Base-by-base conservation (phyloP, 352 stramenopile genomes). In the Phytophthora nicotianae region DNA sequence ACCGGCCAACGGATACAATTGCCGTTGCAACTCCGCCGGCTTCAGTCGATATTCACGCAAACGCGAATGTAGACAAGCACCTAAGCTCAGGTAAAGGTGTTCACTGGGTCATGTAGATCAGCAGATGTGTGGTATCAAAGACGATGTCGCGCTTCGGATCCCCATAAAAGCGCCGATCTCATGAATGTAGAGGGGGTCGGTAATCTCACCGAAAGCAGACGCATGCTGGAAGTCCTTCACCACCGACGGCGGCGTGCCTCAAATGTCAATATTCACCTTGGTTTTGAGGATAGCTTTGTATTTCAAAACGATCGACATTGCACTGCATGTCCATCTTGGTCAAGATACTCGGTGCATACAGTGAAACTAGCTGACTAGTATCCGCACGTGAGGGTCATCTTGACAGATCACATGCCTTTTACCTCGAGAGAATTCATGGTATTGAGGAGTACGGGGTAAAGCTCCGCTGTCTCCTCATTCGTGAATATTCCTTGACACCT, bases 331-430 rank as follows among this genome's bases (percentile, higher is more conserved):
- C 46, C 3, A 51, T 58, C 29, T 50, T 47, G 42, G 27, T 46
- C 46, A 37, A 51, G 19, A 23, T 35, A 48, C 5, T 32, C 26
- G 26, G 26, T 4, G 26, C 26, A 8, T 32, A 8, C 26, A 9
- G 26, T 32, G 8, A 32, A 32, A 32, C 11, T 54, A 63, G 38
- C 51, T 41, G 40, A 41, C 38, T n/a, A n/a, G n/a, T n/a, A n/a
- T n/a, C n/a, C n/a, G n/a, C n/a, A n/a, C 21, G 19, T 41, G 58
- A 53, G n/a, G 24, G 11, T 42, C 48, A 70, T 70, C 62, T 65
- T 49, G 54, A 70, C 62, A 49, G 48, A 70, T 70, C 62, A 38
- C 54, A 54, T 48, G 48, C 33, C 20, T 70, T 70, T 48, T 70
- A 65, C 54, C 41, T 23, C 7, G 24, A 29, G 3, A 7, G 4